Evolutionary conservation across 106 monocot genomes (phyloP), one percentile per base, ranked within the genome.

Genomic region (Phalaenopsis equestris): DNA sequence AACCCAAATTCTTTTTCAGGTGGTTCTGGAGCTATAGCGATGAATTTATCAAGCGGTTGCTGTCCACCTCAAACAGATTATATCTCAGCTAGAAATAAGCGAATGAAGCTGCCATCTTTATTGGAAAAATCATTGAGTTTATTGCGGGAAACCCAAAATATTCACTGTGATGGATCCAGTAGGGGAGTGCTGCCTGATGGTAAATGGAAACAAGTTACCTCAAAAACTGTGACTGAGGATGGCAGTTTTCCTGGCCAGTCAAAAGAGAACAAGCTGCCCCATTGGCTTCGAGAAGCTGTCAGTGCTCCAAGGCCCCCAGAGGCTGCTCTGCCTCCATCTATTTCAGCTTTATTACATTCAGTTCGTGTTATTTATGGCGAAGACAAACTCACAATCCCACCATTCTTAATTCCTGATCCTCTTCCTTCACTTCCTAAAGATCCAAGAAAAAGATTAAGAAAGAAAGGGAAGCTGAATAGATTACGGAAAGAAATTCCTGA

Each of bases 221-320:
- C 19, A 52, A 78, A 61, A 24, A 41, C 82, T 73, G 47, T 73
- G 12, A 10, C 38, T 30, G 80, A 80, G 3, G 82, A 87, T 85
- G 79, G 61, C 42, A 47, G 45, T 81, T 78, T 12, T 65, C 72
- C 48, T 78, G 75, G 77, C 41, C 65, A 77, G 55, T 89, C 87
- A n/a, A 94, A 90, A 81, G 78, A 81, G 72, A 86, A 91, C 80
- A 94, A 86, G 55, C 88, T 98, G 78, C 98, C 98, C 1, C 98
- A 98, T 81, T 98, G 98, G 98, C 92, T 98, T 82, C 87, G 89
- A 49, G 89, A 93, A 80, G 98, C 93, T 81, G 98, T 99, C 16
- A 89, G 55, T 84, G 77, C 89, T 56, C 79, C 87, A 30, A 87
- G 57, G 52, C 86, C 84, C 48, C 61, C 79, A 36, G 89, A 78